A percentile compares a stretch with the other conserved stretches of the same genome.
phyloP scores from a whole-genome alignment of 116 monocot genomes.

The Phalaenopsis hybrid region DNA sequence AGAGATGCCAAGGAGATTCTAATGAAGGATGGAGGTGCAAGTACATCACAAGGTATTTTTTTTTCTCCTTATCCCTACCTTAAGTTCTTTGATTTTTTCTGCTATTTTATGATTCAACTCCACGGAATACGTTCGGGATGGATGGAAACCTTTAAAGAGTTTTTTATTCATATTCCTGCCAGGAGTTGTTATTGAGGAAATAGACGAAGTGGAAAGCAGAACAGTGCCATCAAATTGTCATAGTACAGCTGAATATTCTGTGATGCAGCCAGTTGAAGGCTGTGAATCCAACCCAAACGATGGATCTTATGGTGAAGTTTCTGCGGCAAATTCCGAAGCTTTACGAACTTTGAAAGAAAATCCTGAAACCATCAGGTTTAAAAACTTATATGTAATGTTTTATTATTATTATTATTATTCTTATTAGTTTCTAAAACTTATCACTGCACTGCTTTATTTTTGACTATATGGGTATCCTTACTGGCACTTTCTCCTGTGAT shows the following conservation, averaged over 20 bases:
- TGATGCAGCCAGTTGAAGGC: constrained; percentile 30
- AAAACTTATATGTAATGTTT: not conserved
- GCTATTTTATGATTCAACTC: not conserved
- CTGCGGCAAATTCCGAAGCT: constrained; percentile 18
- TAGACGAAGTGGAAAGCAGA: constrained; percentile 45
- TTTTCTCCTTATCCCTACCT: not conserved
- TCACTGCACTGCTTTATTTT: not conserved
- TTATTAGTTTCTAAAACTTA: not conserved
- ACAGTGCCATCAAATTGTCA: constrained; percentile 20
- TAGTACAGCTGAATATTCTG: constrained; percentile 23
- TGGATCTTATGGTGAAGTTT: constrained; percentile 9
- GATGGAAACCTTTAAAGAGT: not conserved
- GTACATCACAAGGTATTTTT: constrained; percentile 31
- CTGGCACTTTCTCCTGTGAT: not conserved
- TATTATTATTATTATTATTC: too few relatives aligned
- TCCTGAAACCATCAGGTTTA: constrained; percentile 61
- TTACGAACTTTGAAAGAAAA: constrained; percentile 41
- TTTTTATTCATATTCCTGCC: not conserved
- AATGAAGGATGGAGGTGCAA: constrained; percentile 21
- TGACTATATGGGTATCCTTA: not conserved
- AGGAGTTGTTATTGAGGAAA: constrained; percentile 90
- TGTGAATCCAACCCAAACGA: constrained; percentile 16
- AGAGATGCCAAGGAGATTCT: constrained; percentile 71
- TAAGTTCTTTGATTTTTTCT: not conserved
- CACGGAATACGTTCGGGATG: not conserved